Evolutionary conservation across 768 basidiomycete species (phyloP).

Genomic region (Termitomyces sp.): DNA sequence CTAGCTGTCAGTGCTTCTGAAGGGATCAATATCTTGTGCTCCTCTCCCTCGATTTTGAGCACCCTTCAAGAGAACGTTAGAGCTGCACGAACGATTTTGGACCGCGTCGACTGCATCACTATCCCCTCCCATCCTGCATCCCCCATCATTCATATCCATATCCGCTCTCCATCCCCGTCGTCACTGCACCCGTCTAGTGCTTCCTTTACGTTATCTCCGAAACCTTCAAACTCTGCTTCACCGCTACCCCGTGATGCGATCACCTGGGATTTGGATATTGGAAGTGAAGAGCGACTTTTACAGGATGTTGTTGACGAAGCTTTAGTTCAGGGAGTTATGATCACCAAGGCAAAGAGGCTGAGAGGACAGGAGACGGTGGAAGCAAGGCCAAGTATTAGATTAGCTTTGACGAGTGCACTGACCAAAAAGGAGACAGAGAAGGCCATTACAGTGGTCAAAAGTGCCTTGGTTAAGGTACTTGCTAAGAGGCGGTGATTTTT

Average conservation of each 20-base stretch:
- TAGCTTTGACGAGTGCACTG: slow-evolving; percentile 75
- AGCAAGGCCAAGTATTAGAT: slow-evolving; percentile 74
- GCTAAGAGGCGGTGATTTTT: slow-evolving; percentile 42
- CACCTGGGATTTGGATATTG: slow-evolving; percentile 51
- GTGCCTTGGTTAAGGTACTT: slow-evolving; percentile 69
- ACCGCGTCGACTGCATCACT: slow-evolving; percentile 72
- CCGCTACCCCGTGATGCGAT: slow-evolving; percentile 39
- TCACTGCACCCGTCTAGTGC: slow-evolving; percentile 20
- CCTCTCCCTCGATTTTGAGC: slow-evolving; percentile 68
- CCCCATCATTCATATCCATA: slow-evolving; percentile 81
- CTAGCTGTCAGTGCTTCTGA: slow-evolving; percentile 86
- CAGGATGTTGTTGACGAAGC: slow-evolving; percentile 93
- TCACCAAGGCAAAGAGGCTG: slow-evolving; percentile 80
- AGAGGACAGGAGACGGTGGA: slow-evolving; percentile 82
- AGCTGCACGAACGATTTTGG: slow-evolving; percentile 72
- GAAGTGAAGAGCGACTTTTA: slow-evolving; percentile 69
- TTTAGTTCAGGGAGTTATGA: slow-evolving; percentile 72
- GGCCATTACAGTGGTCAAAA: slow-evolving; percentile 69
- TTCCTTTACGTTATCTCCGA: slow-evolving; percentile 18
- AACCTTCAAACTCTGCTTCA: slow-evolving; percentile 46
- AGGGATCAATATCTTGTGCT: slow-evolving; percentile 73
- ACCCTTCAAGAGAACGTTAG: slow-evolving; percentile 78
- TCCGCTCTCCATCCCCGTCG: slow-evolving; percentile 32
- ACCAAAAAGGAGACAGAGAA: slow-evolving; percentile 91
- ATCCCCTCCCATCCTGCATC: slow-evolving; percentile 84